phyloP scores from a whole-genome alignment of 2,329 filamentous ascomycete genomes.

The Epichloe bromicola region DNA sequence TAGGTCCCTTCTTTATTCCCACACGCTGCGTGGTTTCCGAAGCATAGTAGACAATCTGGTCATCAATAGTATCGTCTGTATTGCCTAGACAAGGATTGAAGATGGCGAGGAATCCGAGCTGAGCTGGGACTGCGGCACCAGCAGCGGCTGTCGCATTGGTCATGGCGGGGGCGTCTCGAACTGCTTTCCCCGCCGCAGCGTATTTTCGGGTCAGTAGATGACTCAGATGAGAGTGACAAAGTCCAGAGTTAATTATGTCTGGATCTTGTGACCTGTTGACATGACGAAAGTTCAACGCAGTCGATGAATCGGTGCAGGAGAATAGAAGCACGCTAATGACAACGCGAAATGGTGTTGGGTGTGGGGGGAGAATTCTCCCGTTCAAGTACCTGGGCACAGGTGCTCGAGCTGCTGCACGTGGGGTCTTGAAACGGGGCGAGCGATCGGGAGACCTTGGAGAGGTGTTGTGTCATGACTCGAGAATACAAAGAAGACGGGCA shows the following conservation, averaged over 20 bases:
- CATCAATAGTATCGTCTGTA: slow-evolving; percentile 44
- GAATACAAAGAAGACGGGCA: too few relatives aligned
- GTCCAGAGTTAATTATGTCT: too few relatives aligned
- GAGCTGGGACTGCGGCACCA: slow-evolving; percentile 46
- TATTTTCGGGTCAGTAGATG: too few relatives aligned
- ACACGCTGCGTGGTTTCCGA: slow-evolving; percentile 37
- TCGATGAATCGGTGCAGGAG: too few relatives aligned
- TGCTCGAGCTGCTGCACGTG: not conserved
- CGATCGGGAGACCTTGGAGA: not conserved
- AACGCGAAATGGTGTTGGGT: too few relatives aligned
- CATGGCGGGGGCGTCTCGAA: slow-evolving; percentile 7
- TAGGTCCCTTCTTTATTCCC: slow-evolving; percentile 28
- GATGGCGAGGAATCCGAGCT: slow-evolving; percentile 82
- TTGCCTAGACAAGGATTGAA: slow-evolving; percentile 76
- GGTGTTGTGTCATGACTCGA: not conserved
- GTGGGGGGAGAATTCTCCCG: too few relatives aligned
- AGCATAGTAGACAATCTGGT: slow-evolving; percentile 91
- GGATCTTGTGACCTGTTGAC: too few relatives aligned
- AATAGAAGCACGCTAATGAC: too few relatives aligned
- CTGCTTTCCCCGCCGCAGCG: too few relatives aligned
- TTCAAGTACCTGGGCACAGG: too few relatives aligned
- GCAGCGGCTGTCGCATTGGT: slow-evolving; percentile 9
- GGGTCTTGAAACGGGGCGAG: not conserved
- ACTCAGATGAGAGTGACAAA: too few relatives aligned
- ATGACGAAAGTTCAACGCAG: too few relatives aligned